Percentiles rank a stretch among this genome's conserved stretches.
Conservation (phyloP, 306 rosid genomes). For the Quercus alba region DNA sequence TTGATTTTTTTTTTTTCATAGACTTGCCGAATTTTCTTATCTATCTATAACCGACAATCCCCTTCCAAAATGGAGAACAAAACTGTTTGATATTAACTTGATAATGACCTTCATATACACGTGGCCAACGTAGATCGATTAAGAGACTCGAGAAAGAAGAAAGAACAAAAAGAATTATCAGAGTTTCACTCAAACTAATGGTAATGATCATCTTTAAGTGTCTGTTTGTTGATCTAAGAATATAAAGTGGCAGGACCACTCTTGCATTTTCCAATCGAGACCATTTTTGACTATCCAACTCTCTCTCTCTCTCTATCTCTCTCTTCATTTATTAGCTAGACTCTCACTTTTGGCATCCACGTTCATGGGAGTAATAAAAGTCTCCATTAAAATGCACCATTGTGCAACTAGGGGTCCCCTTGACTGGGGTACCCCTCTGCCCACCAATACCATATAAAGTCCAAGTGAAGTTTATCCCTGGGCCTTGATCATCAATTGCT, state of each 20-base stretch:
- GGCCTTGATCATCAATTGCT: not conserved
- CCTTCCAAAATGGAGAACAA: not conserved
- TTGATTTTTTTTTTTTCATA: no score
- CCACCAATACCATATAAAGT: conserved; percentile 29
- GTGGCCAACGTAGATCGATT: not conserved
- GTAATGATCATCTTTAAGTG: not conserved
- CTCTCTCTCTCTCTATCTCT: not conserved
- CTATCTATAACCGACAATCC: not conserved
- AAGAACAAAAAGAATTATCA: not conserved
- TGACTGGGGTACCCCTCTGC: conserved; percentile 21
- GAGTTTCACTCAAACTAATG: not conserved
- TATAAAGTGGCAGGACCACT: conserved; percentile 17
- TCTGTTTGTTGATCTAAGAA: conserved; percentile 2
- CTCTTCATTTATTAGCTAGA: conserved; percentile 29
- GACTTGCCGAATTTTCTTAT: no score
- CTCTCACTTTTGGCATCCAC: conserved; percentile 36
- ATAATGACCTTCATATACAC: not conserved
- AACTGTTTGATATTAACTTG: not conserved
- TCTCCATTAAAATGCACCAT: conserved; percentile 21
- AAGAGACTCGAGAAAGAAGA: not conserved
- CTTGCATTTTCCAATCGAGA: conserved; percentile 5
- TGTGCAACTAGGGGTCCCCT: conserved; percentile 49
- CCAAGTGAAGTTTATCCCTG: conserved; percentile 32
- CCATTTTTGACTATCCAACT: not conserved
- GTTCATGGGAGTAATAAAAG: conserved; percentile 48